Evolutionary conservation across 768 basidiomycete genomes (phyloP), one percentile per base, ranked within the genome.

Genomic region (Epithele typhae): DNA sequence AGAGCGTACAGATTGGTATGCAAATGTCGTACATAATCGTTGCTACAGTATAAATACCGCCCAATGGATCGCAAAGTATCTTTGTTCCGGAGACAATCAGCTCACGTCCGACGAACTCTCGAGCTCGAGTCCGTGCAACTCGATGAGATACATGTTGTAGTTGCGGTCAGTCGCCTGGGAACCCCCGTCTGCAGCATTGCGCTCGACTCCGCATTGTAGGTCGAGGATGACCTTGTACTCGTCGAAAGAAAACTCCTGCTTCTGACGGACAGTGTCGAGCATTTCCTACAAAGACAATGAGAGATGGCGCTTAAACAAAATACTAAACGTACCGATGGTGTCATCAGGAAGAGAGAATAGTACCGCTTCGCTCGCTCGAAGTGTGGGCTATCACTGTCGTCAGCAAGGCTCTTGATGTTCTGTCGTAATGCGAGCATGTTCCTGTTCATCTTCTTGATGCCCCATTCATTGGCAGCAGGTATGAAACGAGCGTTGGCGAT

Each of bases 401-500:
- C 74, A 4, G 77, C 77, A 42, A 92, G 76, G 7, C 84, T 83
- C 61, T 88, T 89, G 59, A 94, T 77, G 56, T 87, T 84, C 62
- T 98, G 95, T 59, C 95, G 93, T 30, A 98, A 74, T 17, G 95
- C 89, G 25, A 92, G 75, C 39, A 95, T 86, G 64, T 95, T 94
- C 23, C 92, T 81, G 60, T 81, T 66, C 54, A 97, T 86, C 68
- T 95, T 96, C 60, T 82, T 78, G 54, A 94, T 78, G 2, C 95
- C 95, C 47, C 80, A 79, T 0, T 69, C 62, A 56, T 89, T 96
- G 9, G 81, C 82, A 27, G 74, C 58, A 15, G 77, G 80, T 46
- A 98, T 75, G 46, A 79, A 69, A 27, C 81, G 79, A 21, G 87
- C 90, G 49, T 84, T 79, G 7, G 75, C 73, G 53, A 98, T 82